Evolutionary conservation across 2,329 filamentous ascomycete genomes (phyloP), one percentile per base, ranked within the genome.

Genomic region (Clonostachys solani): DNA sequence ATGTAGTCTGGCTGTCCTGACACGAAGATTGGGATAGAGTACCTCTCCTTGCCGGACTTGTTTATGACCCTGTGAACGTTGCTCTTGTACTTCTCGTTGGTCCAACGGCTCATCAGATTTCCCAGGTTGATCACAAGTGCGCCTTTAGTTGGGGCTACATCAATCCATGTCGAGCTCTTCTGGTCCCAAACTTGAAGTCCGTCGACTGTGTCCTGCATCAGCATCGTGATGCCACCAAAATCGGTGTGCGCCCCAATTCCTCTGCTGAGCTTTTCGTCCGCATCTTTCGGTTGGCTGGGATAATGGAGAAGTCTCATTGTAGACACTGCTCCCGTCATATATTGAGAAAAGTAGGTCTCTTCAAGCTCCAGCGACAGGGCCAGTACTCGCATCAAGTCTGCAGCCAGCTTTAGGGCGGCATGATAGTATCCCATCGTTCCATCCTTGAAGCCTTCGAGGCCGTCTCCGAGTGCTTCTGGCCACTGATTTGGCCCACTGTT

Each of bases 1-100:
- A 63, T 29, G 46, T 63, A 64, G 50, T 78, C 73, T 6, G 74
- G 62, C 59, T 79, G 78, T 5, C 77, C 77, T 47, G 75, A 73
- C 47, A 79, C 73, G 58, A 81, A 81, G 45, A 81, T 73, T 1
- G 77, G 75, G n/a, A 81, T 65, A 7, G 73, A 78, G 55, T 80
- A 82, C 36, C 80, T 67, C 55, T 80, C 73, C 10, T 61, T 63
- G 2, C 64, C 65, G 4, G 69, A 72, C 40, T 66, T 66, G 62
- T 81, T 81, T 52, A 81, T 72, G 23, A 82, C 78, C 8, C 77
- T 65, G 56, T 83, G 79, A 5, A 77, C 58, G 43, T 71, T 78
- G 54, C 71, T 76, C 55, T 71, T 74, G 61, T 79, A 82, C 43
- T 65, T 60, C 15, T 73, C 71, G 46, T 74, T 73, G 13, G 77